Percentiles rank a stretch among this genome's conserved stretches.
Conservation (phyloP, 129 eudicot genomes). For the Arctium lappa region DNA sequence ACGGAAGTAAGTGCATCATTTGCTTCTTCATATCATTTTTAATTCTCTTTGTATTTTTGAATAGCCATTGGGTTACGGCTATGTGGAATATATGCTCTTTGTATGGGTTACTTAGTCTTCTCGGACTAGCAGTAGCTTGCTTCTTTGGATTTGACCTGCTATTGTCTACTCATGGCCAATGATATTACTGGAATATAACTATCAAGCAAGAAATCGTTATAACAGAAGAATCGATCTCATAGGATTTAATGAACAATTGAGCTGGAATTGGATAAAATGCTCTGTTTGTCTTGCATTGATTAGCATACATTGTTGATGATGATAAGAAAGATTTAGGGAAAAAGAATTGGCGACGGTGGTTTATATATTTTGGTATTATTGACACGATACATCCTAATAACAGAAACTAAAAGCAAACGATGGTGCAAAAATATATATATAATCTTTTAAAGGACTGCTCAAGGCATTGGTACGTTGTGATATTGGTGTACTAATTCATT, state of each 20-base stretch:
- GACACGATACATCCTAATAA: too few species aligned
- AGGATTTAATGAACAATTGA: neutral
- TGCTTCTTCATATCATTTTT: neutral
- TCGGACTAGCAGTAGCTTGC: neutral
- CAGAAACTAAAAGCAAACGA: too few species aligned
- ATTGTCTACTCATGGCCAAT: neutral
- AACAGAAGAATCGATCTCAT: neutral
- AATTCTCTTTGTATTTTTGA: neutral
- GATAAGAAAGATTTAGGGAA: neutral
- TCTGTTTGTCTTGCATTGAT: neutral
- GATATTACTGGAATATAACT: neutral
- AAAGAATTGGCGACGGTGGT: neutral
- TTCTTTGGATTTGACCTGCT: neutral
- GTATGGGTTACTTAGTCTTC: neutral
- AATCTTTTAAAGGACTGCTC: neutral
- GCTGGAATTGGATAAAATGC: neutral
- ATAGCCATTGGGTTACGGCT: neutral
- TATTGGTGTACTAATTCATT: neutral
- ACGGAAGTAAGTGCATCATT: constrained; percentile 51
- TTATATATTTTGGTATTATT: neutral
- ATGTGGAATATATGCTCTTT: neutral
- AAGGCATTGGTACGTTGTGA: neutral
- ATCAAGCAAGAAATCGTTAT: neutral
- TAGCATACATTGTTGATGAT: neutral
- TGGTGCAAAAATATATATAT: too few species aligned